Percentiles rank a stretch among this genome's conserved stretches.
Conservation (phyloP, 805 yeast genomes). For the Yamadazyma nakazawae region DNA sequence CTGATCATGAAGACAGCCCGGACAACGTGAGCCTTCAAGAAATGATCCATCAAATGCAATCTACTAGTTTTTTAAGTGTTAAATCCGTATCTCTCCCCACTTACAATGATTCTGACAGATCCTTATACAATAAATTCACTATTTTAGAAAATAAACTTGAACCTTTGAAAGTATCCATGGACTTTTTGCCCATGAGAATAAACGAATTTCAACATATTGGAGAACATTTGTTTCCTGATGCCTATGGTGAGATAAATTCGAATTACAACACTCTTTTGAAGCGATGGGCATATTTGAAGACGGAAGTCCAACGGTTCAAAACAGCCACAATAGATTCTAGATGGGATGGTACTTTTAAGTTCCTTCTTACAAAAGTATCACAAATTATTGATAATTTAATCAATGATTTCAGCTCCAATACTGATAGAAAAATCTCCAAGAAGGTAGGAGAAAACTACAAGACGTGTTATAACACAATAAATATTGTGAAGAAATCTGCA, state of each 20-base stretch:
- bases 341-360: constrained; percentile 54
- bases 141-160: constrained; percentile 39
- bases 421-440: constrained; percentile 20
- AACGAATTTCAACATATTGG: constrained; percentile 37
- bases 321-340: constrained; percentile 47
- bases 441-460: constrained; percentile 32
- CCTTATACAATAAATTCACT: constrained; percentile 40
- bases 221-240: constrained; percentile 22
- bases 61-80: constrained; percentile 18
- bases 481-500: constrained; percentile 31
- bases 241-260: constrained; percentile 27
- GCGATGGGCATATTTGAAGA: constrained; percentile 40
- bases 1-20: constrained; percentile 17
- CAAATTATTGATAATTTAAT: constrained; percentile 8
- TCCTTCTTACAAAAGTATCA: constrained; percentile 41
- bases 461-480: constrained; percentile 37
- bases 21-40: constrained; percentile 18
- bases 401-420: constrained; percentile 7
- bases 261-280: constrained; percentile 39
- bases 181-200: constrained; percentile 49
- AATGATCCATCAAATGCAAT: constrained; percentile 22
- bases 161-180: constrained; percentile 52
- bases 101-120: constrained; percentile 26
- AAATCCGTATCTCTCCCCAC: constrained; percentile 28
- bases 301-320: constrained; percentile 41